Conservation (phyloP, 148 eudicot species). For the Silene conica region DNA sequence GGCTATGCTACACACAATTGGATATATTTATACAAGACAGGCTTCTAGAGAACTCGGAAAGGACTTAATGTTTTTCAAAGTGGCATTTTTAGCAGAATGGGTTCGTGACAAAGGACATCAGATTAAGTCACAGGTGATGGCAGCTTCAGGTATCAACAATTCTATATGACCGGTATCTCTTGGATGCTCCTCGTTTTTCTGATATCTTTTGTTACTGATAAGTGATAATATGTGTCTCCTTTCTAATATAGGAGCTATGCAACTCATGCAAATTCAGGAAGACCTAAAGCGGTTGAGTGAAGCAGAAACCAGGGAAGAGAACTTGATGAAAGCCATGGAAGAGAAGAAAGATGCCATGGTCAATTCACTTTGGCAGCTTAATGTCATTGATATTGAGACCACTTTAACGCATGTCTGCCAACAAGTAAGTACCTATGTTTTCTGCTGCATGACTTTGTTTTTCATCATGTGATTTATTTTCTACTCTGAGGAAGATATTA, state of each 20-base stretch:
- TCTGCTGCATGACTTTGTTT: neutral
- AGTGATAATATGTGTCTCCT: constrained; percentile 4
- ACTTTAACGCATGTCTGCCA: constrained; percentile 83
- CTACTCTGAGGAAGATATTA: neutral
- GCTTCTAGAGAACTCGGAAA: constrained; percentile 78
- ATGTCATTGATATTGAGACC: constrained; percentile 87
- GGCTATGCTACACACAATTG: constrained; percentile 93
- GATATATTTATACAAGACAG: constrained; percentile 94
- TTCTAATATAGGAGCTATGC: constrained; percentile 58
- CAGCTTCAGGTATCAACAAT: constrained; percentile 65
- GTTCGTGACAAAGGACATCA: constrained; percentile 87
- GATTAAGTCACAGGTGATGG: constrained; percentile 78
- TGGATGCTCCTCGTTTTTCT: neutral
- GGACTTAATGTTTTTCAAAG: constrained; percentile 65
- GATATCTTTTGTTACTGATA: neutral
- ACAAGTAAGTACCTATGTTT: constrained; percentile 45
- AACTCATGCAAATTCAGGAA: constrained; percentile 68
- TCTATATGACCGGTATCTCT: neutral
- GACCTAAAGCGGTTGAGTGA: constrained; percentile 58
- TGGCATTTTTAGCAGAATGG: constrained; percentile 94
- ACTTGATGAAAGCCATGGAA: constrained; percentile 58
- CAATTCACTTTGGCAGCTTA: constrained; percentile 88
- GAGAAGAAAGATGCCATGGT: constrained; percentile 84
- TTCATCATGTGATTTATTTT: neutral
- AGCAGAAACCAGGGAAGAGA: constrained; percentile 63